Evolutionary conservation across 208 protist genomes (phyloP), one percentile per base, ranked within the genome.

Genomic region (Trypanosoma rangeli): DNA sequence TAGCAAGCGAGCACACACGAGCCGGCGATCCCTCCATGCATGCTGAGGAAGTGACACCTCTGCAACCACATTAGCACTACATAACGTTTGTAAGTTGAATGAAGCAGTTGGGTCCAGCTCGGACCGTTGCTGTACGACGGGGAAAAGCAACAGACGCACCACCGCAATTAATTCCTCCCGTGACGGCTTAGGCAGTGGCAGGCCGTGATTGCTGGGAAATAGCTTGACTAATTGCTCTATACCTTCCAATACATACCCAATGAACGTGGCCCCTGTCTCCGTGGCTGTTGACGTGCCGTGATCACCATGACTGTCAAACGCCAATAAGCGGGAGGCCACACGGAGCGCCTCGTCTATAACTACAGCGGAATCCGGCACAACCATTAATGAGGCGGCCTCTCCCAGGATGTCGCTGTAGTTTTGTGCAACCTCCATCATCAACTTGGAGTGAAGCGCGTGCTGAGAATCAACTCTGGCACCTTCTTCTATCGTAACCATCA

Each of bases 91-190:
- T 53, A 39, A 54, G 29, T 42, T 20, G 18, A 15, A 31, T 33
- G 24, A n/a, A 13, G 50, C 20, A 52, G 7, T 44, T 3, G 5
- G 5, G 33, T 35, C 9, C 4, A 42, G 10, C 15, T 53, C 4
- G n/a, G 26, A 22, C 22, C 57, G 28, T 20, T 64, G 12, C 26
- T 64, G 54, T n/a, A 35, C 28, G 52, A 44, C 70, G 28, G 33
- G 16, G 61, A 1, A 64, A 3, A 64, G n/a, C 31, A 76, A 46
- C 13, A 65, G 65, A 28, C 57, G 46, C 9, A 76, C 63, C 28
- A 76, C 48, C 1, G 18, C 26, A n/a, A 70, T 0, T 31, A 76
- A 22, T 33, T 68, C 64, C 58, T 70, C 64, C 18, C 56, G 52
- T 35, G 70, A 53, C 49, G 18, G 22, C 49, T 53, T 12, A 2